Percentiles rank a stretch among this genome's conserved stretches.
Conservation (phyloP, 2,329 filamentous ascomycete genomes). For the Thyridium curvatum region DNA sequence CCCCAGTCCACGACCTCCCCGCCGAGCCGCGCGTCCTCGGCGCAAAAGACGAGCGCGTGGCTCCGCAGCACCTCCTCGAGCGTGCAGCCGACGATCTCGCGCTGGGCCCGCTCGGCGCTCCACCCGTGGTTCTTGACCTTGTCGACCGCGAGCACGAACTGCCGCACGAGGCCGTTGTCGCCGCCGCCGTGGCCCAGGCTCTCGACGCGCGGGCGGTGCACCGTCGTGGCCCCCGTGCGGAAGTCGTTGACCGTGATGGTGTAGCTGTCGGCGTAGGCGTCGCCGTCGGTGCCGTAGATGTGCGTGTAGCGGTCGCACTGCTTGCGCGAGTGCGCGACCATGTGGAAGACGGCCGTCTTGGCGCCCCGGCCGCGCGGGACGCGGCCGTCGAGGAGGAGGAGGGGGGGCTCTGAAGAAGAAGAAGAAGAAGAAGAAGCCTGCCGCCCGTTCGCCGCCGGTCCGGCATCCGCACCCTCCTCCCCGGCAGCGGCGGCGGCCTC, state of each 20-base stretch:
- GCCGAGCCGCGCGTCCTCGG: constrained; percentile 72
- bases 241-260: constrained; percentile 75
- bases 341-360: constrained; percentile 87
- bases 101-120: constrained; percentile 65
- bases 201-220: constrained; percentile 55
- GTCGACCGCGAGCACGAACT: constrained; percentile 79
- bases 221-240: constrained; percentile 44
- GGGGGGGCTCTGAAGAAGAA: too few species aligned
- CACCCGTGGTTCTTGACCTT: constrained; percentile 67
- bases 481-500: too few species aligned
- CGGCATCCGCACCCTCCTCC: too few species aligned
- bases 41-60: constrained; percentile 90
- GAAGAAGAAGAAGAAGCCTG: too few species aligned
- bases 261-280: constrained; percentile 77
- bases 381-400: constrained; percentile 6
- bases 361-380: constrained; percentile 45
- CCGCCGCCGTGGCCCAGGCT: constrained; percentile 66
- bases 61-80: constrained; percentile 83
- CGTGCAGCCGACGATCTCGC: constrained; percentile 69
- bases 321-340: constrained; percentile 84
- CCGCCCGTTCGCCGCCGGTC: too few species aligned
- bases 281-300: constrained; percentile 80
- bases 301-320: constrained; percentile 81
- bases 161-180: constrained; percentile 70
- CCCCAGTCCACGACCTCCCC: constrained; percentile 69